phyloP scores from a whole-genome alignment of 352 stramenopile genomes.

The Phytophthora fragariae region DNA sequence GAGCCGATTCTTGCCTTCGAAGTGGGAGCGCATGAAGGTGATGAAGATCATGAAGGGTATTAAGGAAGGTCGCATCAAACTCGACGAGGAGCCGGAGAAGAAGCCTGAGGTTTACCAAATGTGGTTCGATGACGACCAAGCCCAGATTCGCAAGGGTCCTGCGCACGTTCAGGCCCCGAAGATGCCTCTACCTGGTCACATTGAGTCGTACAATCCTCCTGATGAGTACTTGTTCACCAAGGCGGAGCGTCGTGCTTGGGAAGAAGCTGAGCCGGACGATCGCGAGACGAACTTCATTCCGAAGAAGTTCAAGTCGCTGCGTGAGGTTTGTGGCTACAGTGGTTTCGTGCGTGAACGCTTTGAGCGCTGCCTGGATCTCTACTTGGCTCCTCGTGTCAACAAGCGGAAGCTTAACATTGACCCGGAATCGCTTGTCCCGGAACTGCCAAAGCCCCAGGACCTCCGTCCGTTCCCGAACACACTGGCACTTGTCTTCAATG shows the following conservation, averaged over 20 bases:
- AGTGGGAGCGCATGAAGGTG: conserved; percentile 98
- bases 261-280: conserved; percentile 95
- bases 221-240: conserved; percentile 98
- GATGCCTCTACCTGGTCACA: conserved; percentile 97
- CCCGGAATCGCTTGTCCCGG: conserved; percentile 95
- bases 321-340: conserved; percentile 96
- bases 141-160: conserved; percentile 91
- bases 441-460: conserved; percentile 97
- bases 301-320: conserved; percentile 97
- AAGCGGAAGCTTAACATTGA: conserved; percentile 99
- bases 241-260: conserved; percentile 96
- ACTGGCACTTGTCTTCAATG: conserved; percentile 87
- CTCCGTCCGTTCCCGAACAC: conserved; percentile 98
- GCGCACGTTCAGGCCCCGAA: conserved; percentile 98
- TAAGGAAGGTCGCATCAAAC: conserved; percentile 95
- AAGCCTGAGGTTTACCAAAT: conserved; percentile 92
- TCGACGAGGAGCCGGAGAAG: conserved; percentile 93
- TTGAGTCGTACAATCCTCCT: conserved; percentile 99
- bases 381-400: conserved; percentile 96
- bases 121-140: conserved; percentile 93
- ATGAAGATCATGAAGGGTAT: conserved; percentile 97
- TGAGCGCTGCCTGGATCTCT: conserved; percentile 99
- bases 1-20: conserved; percentile 95
- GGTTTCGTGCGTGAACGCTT: conserved; percentile 99
- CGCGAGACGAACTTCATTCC: conserved; percentile 98